Evolutionary conservation across 306 rosid genomes (phyloP).

Genomic region (Acacia melanoxylon): DNA sequence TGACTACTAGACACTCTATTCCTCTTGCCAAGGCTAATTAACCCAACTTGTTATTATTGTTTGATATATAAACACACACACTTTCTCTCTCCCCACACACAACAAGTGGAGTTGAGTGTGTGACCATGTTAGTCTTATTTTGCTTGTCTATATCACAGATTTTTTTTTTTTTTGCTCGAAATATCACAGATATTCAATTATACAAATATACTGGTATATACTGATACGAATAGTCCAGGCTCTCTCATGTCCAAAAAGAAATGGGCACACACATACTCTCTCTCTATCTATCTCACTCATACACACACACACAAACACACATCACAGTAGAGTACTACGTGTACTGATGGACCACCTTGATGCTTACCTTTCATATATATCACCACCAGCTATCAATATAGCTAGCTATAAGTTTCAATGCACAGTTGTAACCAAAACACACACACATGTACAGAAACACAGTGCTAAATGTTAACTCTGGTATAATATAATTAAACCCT

Average conservation of each 20-base stretch:
- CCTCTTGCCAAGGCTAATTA: not conserved
- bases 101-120: too few species aligned
- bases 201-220: not conserved
- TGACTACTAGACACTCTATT: not conserved
- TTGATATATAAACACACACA: not conserved
- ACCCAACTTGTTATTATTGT: not conserved
- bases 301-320: not conserved
- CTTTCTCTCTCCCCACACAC: not conserved
- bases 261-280: constrained; percentile 2
- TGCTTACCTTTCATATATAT: constrained; percentile 17
- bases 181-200: not conserved
- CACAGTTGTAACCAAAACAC: not conserved
- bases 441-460: not conserved
- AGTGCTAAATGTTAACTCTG: too few species aligned
- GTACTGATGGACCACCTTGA: constrained; percentile 52
- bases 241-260: constrained; percentile 34
- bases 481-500: not conserved
- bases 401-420: constrained; percentile 32
- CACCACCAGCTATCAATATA: constrained; percentile 29
- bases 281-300: not conserved
- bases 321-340: constrained; percentile 6
- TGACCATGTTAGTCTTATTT: not conserved
- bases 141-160: not conserved
- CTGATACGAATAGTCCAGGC: not conserved
- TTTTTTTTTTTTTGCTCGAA: too few species aligned